These are phyloP conservation scores for Xylaria venustula DNA, from an alignment of 495 filamentous ascomycete genomes.

Conservation along the genomic window DNA sequence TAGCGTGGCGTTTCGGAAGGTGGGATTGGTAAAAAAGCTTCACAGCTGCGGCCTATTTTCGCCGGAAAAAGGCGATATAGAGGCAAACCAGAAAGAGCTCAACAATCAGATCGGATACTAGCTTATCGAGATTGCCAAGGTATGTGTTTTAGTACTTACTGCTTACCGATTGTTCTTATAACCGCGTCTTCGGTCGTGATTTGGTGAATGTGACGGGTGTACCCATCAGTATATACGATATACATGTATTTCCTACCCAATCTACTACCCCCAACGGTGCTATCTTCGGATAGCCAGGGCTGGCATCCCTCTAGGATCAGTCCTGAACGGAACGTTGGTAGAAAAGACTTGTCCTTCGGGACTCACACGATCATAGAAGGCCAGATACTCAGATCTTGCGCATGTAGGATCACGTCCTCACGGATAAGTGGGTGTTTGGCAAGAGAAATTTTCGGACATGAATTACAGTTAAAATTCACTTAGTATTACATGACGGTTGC, in stretches of 20 bases:
- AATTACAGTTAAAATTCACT: background rate
- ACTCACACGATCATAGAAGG: constrained; percentile 61
- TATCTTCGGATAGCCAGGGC: constrained; percentile 51
- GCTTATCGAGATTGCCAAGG: constrained; percentile 19
- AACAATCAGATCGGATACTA: constrained; percentile 35
- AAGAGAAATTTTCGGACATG: constrained; percentile 72
- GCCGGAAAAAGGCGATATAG: background rate
- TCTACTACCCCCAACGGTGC: constrained; percentile 46
- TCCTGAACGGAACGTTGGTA: constrained; percentile 60
- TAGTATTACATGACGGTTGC: background rate
- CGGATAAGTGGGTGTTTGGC: constrained; percentile 60
- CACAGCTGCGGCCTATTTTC: constrained; percentile 6
- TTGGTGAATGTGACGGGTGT: background rate
- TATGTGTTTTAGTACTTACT: constrained; percentile 1
- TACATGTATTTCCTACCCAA: background rate
- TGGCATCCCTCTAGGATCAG: constrained; percentile 46
- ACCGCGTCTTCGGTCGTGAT: background rate
- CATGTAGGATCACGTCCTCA: constrained; percentile 33
- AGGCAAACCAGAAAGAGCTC: constrained; percentile 17
- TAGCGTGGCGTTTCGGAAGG: constrained; percentile 22
- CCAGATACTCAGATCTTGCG: constrained; percentile 52
- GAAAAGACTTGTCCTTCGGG: constrained; percentile 42
- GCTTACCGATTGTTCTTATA: background rate
- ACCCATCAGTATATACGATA: background rate
- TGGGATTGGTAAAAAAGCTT: constrained; percentile 10